A percentile compares a stretch with the other conserved stretches of the same genome.
Conservation (phyloP, 805 yeast species). For the Wickerhamiella spandovensis region DNA sequence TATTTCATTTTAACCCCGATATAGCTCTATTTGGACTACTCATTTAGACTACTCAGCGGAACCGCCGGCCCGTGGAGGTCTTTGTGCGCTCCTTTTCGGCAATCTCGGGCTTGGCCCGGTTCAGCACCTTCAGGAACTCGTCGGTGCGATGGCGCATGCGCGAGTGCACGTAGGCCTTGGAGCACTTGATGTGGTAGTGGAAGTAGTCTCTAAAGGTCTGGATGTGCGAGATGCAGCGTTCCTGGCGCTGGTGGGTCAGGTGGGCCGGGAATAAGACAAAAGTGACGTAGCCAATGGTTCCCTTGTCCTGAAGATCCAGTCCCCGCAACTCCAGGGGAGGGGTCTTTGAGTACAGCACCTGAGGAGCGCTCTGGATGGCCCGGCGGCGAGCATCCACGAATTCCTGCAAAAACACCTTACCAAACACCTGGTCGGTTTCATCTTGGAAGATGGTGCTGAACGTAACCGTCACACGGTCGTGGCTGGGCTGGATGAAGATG, state of each 20-base stretch:
- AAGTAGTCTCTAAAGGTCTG: slow-evolving; percentile 89
- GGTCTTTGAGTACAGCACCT: slow-evolving; percentile 79
- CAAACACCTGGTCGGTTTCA: slow-evolving; percentile 70
- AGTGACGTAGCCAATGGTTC: slow-evolving; percentile 44
- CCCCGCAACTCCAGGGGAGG: slow-evolving; percentile 79
- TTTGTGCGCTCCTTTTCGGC: slow-evolving; percentile 56
- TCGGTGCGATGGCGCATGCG: slow-evolving; percentile 95
- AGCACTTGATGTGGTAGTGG: slow-evolving; percentile 97
- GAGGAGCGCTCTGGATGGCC: slow-evolving; percentile 96
- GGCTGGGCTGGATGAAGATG: slow-evolving; percentile 79
- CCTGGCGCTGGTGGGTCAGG: slow-evolving; percentile 57
- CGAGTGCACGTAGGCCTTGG: slow-evolving; percentile 95
- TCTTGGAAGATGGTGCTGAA: slow-evolving; percentile 91
- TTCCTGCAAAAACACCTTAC: slow-evolving; percentile 35
- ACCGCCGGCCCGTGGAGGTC: slow-evolving; percentile 63
- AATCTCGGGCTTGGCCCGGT: slow-evolving; percentile 91
- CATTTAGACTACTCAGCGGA: too few species aligned
- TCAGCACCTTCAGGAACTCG: slow-evolving; percentile 86
- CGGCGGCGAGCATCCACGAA: slow-evolving; percentile 93
- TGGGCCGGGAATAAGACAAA: slow-evolving; percentile 40
- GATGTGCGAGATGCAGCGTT: slow-evolving; percentile 81
- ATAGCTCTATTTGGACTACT: too few species aligned
- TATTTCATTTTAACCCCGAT: too few species aligned
- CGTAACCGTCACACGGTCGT: slow-evolving; percentile 92
- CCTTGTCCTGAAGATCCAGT: slow-evolving; percentile 22